These are phyloP conservation scores for Vitis hybrid DNA, from an alignment of 177 flowering plant genomes.

Conservation along the genomic window DNA sequence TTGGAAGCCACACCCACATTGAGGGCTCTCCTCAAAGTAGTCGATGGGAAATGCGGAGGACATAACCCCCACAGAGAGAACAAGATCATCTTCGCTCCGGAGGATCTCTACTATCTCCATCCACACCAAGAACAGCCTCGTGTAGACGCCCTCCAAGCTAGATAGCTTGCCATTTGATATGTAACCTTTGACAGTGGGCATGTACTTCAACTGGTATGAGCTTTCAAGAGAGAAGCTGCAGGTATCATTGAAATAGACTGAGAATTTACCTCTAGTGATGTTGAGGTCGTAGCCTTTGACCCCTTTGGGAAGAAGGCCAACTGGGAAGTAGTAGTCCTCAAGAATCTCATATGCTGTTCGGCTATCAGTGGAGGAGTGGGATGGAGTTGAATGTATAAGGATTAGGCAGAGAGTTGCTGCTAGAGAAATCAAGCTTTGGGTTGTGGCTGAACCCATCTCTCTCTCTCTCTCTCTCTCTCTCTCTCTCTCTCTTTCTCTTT, in stretches of 20 bases:
- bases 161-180: slow-evolving; percentile 27
- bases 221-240: slow-evolving; percentile 42
- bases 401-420: not conserved
- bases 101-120: slow-evolving; percentile 35
- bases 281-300: slow-evolving; percentile 29
- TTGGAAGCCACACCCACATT: slow-evolving; percentile 49
- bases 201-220: slow-evolving; percentile 36
- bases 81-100: slow-evolving; percentile 28
- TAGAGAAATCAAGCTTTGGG: not conserved
- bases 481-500: no score
- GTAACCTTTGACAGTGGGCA: slow-evolving; percentile 29
- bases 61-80: slow-evolving; percentile 42
- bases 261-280: slow-evolving; percentile 27
- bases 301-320: slow-evolving; percentile 36
- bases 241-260: slow-evolving; percentile 23
- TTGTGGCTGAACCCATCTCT: not conserved
- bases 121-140: slow-evolving; percentile 40
- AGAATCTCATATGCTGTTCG: slow-evolving; percentile 31
- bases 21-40: slow-evolving; percentile 37
- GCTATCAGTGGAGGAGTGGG: not conserved
- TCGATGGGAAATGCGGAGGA: slow-evolving; percentile 37
- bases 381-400: not conserved
- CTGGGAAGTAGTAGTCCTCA: slow-evolving; percentile 26
- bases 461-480: no score
- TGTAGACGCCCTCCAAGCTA: slow-evolving; percentile 34